A percentile compares a stretch with the other conserved stretches of the same genome.
Evolutionary conservation across 495 filamentous ascomycete species (phyloP).

Genomic region (Acidiella bohemica): DNA sequence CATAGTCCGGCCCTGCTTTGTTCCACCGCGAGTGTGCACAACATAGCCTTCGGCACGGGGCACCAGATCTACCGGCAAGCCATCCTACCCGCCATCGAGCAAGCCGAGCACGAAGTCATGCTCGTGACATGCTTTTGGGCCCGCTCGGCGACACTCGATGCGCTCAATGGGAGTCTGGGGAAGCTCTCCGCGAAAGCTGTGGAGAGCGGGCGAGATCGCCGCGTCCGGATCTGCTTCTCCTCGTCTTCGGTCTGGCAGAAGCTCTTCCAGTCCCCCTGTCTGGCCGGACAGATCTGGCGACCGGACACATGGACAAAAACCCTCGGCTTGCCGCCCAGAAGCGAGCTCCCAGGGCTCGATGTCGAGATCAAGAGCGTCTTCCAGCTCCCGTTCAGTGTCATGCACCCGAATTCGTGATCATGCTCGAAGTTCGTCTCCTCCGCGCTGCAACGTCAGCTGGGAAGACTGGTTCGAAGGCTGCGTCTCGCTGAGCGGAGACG

Average conservation of each 20-base stretch:
- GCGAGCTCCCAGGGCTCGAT: conserved; percentile 43
- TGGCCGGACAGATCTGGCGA: conserved; percentile 43
- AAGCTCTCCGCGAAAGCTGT: conserved; percentile 35
- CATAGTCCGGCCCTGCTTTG: conserved; percentile 25
- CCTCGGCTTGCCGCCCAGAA: conserved; percentile 44
- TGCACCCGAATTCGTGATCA: conserved; percentile 66
- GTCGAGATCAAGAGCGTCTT: conserved; percentile 57
- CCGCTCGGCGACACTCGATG: conserved; percentile 38
- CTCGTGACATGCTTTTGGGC: conserved; percentile 73
- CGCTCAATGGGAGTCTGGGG: conserved; percentile 36
- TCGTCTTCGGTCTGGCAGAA: conserved; percentile 54
- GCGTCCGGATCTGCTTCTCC: conserved; percentile 50
- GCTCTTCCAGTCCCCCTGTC: conserved; percentile 46
- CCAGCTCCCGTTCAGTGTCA: conserved; percentile 57
- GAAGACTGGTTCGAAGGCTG: conserved; percentile 64
- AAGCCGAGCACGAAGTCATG: conserved; percentile 47
- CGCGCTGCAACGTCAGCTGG: conserved; percentile 65
- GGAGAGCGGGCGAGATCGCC: conserved; percentile 26
- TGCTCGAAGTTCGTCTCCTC: conserved; percentile 46
- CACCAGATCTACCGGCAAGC: conserved; percentile 35
- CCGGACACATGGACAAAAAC: conserved; percentile 39
- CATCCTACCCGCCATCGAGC: conserved; percentile 42
- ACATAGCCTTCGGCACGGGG: conserved; percentile 45
- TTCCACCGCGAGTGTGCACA: conserved; percentile 32
- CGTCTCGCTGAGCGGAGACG: conserved; percentile 43